Evolutionary conservation across 2,329 filamentous ascomycete species (phyloP), one percentile per base, ranked within the genome.

Genomic region (Cercospora sp.): DNA sequence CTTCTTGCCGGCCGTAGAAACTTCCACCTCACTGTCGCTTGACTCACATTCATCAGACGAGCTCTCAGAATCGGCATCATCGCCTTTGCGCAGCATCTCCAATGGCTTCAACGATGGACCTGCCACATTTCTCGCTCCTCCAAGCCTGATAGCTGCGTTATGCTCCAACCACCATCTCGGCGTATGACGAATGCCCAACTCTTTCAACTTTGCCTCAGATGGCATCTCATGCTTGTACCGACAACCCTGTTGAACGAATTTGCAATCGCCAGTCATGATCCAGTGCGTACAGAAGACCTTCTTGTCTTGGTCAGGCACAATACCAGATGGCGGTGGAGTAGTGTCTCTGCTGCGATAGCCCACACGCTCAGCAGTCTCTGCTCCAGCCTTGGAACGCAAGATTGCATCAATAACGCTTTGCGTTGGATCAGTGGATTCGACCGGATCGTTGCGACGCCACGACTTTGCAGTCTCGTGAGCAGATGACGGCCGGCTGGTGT

Each of bases 221-320:
- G 94, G 94, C 91, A 97, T 97, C 78, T 95, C 91, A 78, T 97
- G 94, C 81, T 93, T 94, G 83, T 89, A 97, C 72, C 90, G 88
- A 82, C 94, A 97, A 0, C 94, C 93, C 75, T 94, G 90, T 78
- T 96, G 92, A 3, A 87, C 89, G 78, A 92, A 97, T 69, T 91
- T 91, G 78, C 94, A 97, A 53, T 91, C 88, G 20, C 93, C 93
- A 67, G 91, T 90, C 73, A 92, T 89, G 64, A 97, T 90, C 93
- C 93, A 97, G 79, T 94, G 92, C 67, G 93, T 92, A 80, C 93
- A 97, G 79, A 91, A 97, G 26, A 90, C 82, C 78, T 97, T 97
- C 74, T 86, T 87, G 5, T 80, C 78, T 5, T 75, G 75, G 10
- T 82, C 78, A 18, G 80, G 80, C 18, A 78, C 71, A n/a, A 75